Base-by-base conservation (phyloP, 2,329 filamentous ascomycete genomes). In the Calonectria henricotiae region DNA sequence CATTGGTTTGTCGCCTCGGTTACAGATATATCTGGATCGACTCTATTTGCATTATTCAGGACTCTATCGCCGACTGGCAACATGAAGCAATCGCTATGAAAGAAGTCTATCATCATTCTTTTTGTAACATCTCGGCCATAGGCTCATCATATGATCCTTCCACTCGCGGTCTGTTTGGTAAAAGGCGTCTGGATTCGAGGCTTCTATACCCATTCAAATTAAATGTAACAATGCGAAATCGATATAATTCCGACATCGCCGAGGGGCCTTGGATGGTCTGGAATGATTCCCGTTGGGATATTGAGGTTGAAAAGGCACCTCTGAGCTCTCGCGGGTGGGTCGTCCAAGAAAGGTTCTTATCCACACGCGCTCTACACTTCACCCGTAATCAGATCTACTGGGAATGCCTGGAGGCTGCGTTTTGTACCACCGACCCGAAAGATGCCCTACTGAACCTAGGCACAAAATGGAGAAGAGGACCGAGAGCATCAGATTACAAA, bases 11-110 rank as follows among this genome's bases (percentile, higher is more conserved):
- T 46, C 43, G 43, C 7, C 6, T 23, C 20, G 43, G 43, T 5
- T 46, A 46, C 43, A 46, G n/a, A 23, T 46, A 46, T 20, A 23
- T 46, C n/a, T 46, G 43, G 43, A 46, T 46, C 43, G 43, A 46
- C 43, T 46, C 43, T 17, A 46, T 46, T 46, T 46, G 43, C n/a
- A 46, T 46, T 46, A 25, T 46, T 46, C 43, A 46, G n/a, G 43
- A 46, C n/a, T 46, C 43, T n/a, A 17, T 46, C 23, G 8, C n/a
- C 43, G 43, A 46, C 9, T 46, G 43, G 43, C 43, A 46, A 12
- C 9, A 46, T 3, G 43, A 46, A 23, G 43, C 43, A 23, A 46
- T 9, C 43, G 43, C 43, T 6, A 46, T 46, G 43, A n/a, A 23
- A 4, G 43, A 46, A 3, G 43, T 46, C 43, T 46, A 46, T 23